Conservation (phyloP, 768 basidiomycete genomes). For the Gymnopilus junonius region DNA sequence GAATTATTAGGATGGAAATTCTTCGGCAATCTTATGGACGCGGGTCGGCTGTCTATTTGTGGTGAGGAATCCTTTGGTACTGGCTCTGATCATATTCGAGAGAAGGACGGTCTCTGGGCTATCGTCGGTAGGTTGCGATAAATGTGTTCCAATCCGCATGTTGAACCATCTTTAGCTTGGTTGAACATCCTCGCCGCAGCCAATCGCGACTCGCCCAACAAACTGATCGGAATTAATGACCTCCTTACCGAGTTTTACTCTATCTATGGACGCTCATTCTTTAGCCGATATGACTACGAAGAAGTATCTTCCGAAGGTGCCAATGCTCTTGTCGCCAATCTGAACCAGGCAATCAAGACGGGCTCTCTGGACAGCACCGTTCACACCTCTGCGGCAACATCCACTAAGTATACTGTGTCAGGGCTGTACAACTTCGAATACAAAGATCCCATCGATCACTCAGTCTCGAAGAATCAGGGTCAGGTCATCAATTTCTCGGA, state of each 20-base stretch:
- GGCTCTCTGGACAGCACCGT: constrained; percentile 70
- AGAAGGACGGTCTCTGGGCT: constrained; percentile 99
- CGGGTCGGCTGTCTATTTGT: constrained; percentile 95
- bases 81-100: constrained; percentile 99
- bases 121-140: constrained; percentile 70
- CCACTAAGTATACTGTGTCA: constrained; percentile 75
- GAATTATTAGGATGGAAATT: constrained; percentile 89
- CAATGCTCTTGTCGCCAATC: constrained; percentile 76
- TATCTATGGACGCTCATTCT: constrained; percentile 96
- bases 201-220: constrained; percentile 72
- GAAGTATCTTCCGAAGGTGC: constrained; percentile 94
- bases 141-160: background rate
- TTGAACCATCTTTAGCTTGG: constrained; percentile 68
- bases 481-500: constrained; percentile 92
- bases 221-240: constrained; percentile 90
- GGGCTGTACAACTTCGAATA: constrained; percentile 90
- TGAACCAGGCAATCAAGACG: constrained; percentile 72
- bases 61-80: constrained; percentile 99
- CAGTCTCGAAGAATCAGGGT: constrained; percentile 93
- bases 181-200: constrained; percentile 95
- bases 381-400: constrained; percentile 69
- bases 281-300: constrained; percentile 99
- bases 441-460: constrained; percentile 97
- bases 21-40: constrained; percentile 99
- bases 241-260: constrained; percentile 86